A percentile compares a stretch with the other conserved stretches of the same genome.
Evolutionary conservation across 805 yeast species (phyloP).

Genomic region (Osmozyma mogii): DNA sequence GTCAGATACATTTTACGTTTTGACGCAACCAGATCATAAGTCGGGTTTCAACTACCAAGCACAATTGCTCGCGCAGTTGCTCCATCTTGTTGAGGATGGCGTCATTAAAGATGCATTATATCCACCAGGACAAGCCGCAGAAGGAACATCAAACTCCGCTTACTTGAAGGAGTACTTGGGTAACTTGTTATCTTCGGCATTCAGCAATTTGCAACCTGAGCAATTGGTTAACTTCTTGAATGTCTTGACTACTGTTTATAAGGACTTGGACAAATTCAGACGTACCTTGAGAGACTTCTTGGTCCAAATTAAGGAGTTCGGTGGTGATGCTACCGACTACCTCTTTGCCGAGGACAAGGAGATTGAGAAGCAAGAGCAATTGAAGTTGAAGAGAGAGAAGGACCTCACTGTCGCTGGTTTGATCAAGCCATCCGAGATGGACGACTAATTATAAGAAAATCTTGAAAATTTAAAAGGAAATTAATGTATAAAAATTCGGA

Average conservation of each 20-base stretch:
- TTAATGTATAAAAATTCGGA: too few relatives aligned
- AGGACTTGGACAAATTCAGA: slow-evolving; percentile 67
- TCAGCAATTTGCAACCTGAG: slow-evolving; percentile 79
- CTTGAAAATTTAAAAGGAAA: too few relatives aligned
- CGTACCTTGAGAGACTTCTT: slow-evolving; percentile 89
- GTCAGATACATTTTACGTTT: slow-evolving; percentile 85
- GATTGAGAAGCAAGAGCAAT: slow-evolving; percentile 61
- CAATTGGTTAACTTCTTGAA: slow-evolving; percentile 77
- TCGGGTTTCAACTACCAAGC: slow-evolving; percentile 90
- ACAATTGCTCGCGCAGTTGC: slow-evolving; percentile 72
- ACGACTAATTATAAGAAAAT: slow-evolving; percentile 47
- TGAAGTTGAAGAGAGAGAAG: slow-evolving; percentile 62
- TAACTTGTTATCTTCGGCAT: slow-evolving; percentile 77
- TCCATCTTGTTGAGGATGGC: slow-evolving; percentile 72
- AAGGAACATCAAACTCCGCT: slow-evolving; percentile 73
- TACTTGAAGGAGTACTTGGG: slow-evolving; percentile 77
- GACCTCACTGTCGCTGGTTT: slow-evolving; percentile 89
- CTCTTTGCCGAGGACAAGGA: slow-evolving; percentile 91
- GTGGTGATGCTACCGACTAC: slow-evolving; percentile 94
- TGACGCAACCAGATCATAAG: slow-evolving; percentile 96
- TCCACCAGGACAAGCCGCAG: slow-evolving; percentile 71
- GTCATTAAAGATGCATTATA: slow-evolving; percentile 74
- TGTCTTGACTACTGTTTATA: slow-evolving; percentile 67
- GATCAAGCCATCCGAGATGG: slow-evolving; percentile 90
- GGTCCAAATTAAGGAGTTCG: slow-evolving; percentile 91